Percentiles rank a stretch among this genome's conserved stretches.
Evolutionary conservation across 2,329 filamentous ascomycete genomes (phyloP).

Genomic region (Arachnomyces sp.): DNA sequence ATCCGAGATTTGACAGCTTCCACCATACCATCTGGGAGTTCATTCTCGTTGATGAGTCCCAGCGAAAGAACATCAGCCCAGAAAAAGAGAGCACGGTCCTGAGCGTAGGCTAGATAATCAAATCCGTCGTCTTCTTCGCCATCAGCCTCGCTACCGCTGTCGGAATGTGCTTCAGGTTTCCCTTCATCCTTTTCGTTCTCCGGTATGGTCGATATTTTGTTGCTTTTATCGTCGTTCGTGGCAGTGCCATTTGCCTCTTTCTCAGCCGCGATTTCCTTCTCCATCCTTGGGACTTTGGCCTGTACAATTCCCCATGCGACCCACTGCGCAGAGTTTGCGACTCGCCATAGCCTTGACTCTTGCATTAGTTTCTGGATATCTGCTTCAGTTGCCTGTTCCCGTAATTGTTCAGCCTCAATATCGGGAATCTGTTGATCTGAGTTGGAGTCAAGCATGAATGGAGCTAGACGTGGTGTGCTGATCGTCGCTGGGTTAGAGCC

Average conservation of each 20-base stretch:
- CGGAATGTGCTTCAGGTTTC: constrained; percentile 10
- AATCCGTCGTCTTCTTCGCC: constrained; percentile 65
- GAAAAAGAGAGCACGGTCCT: constrained; percentile 85
- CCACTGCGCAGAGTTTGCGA: constrained; percentile 84
- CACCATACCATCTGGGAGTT: constrained; percentile 62
- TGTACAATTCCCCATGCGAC: constrained; percentile 95
- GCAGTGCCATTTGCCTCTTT: constrained; percentile 14
- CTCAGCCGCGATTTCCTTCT: constrained; percentile 30
- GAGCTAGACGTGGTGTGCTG: constrained; percentile 37
- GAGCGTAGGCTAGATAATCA: constrained; percentile 85
- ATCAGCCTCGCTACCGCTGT: constrained; percentile 33
- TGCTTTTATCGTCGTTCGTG: constrained; percentile 7
- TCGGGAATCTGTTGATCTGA: constrained; percentile 34
- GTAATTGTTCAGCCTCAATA: constrained; percentile 49
- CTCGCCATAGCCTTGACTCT: constrained; percentile 76
- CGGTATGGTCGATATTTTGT: background rate
- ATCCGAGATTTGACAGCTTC: constrained; percentile 53
- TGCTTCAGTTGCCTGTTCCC: constrained; percentile 53
- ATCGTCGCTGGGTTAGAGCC: constrained; percentile 17
- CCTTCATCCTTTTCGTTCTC: constrained; percentile 14
- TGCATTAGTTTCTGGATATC: constrained; percentile 63
- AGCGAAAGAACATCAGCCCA: constrained; percentile 80
- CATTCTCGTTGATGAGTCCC: constrained; percentile 65
- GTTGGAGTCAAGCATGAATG: constrained; percentile 76
- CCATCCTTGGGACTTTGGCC: constrained; percentile 71